Evolutionary conservation across 140 eudicot species (phyloP).

Genomic region (Erigeron philadelphicus): DNA sequence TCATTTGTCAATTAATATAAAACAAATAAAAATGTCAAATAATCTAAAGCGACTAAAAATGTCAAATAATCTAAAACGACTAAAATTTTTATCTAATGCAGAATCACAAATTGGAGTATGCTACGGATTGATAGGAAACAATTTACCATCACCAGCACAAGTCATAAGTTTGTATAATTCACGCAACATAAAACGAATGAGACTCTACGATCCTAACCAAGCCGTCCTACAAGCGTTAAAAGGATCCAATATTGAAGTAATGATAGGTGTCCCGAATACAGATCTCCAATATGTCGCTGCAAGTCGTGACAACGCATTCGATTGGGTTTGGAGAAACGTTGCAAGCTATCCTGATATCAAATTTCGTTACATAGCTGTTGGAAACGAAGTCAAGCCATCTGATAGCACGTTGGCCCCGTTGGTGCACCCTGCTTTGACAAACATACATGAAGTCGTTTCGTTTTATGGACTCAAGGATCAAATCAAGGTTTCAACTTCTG

Average conservation of each 20-base stretch:
- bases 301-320: conserved; percentile 40
- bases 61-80: neutral
- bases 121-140: conserved; percentile 50
- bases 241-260: conserved; percentile 41
- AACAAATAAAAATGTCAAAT: neutral
- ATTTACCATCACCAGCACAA: conserved; percentile 41
- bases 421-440: conserved; percentile 47
- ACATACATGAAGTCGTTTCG: conserved; percentile 40
- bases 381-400: conserved; percentile 47
- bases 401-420: conserved; percentile 22
- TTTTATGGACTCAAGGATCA: conserved; percentile 35
- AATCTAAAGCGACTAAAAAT: too few species aligned
- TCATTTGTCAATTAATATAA: neutral
- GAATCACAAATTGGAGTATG: conserved; percentile 60
- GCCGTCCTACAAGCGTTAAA: conserved; percentile 38
- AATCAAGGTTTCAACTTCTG: conserved; percentile 54
- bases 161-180: conserved; percentile 43
- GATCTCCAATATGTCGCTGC: conserved; percentile 41
- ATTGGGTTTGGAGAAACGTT: conserved; percentile 46
- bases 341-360: conserved; percentile 33
- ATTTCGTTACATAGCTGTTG: conserved; percentile 46
- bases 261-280: conserved; percentile 46
- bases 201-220: conserved; percentile 51
- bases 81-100: conserved; percentile 12
- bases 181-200: conserved; percentile 38